A percentile compares a stretch with the other conserved stretches of the same genome.
Evolutionary conservation across 108 stramenopile genomes (phyloP).

Genomic region (Cyclotella distinguenda): DNA sequence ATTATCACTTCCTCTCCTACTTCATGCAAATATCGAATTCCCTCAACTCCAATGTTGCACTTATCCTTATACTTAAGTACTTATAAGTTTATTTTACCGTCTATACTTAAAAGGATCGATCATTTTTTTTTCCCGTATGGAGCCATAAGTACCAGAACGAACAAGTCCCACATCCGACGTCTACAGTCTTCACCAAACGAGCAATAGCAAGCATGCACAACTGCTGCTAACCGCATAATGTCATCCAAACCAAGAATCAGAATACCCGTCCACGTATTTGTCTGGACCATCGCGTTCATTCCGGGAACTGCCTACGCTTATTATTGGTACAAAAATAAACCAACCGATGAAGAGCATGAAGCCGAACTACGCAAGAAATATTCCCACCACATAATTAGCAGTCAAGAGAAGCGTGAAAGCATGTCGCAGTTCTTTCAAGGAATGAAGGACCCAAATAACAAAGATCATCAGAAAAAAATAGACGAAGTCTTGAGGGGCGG

Average conservation of each 20-base stretch:
- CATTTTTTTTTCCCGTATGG: no score
- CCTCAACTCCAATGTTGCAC: no score
- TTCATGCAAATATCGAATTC: no score
- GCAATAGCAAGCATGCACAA: background rate
- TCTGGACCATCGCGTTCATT: conserved; percentile 40
- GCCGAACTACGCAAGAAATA: conserved; percentile 43
- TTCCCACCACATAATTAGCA: conserved; percentile 43
- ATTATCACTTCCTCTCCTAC: no score
- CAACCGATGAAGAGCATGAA: conserved; percentile 49
- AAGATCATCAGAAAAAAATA: conserved; percentile 43
- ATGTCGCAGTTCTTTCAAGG: conserved; percentile 41
- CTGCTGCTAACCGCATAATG: no score
- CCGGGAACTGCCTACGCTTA: conserved; percentile 47
- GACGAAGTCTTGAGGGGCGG: conserved; percentile 49
- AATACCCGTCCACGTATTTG: conserved; percentile 56
- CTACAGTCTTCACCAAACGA: no score
- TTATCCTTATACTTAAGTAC: no score
- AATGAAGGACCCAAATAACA: conserved; percentile 40
- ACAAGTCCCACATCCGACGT: no score
- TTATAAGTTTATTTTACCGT: no score
- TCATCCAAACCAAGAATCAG: conserved; percentile 42
- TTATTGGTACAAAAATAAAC: conserved; percentile 50
- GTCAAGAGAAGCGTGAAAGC: conserved; percentile 30
- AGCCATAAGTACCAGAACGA: no score
- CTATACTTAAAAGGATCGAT: no score